phyloP scores from a whole-genome alignment of 306 rosid genomes.

The Canavalia gladiata region DNA sequence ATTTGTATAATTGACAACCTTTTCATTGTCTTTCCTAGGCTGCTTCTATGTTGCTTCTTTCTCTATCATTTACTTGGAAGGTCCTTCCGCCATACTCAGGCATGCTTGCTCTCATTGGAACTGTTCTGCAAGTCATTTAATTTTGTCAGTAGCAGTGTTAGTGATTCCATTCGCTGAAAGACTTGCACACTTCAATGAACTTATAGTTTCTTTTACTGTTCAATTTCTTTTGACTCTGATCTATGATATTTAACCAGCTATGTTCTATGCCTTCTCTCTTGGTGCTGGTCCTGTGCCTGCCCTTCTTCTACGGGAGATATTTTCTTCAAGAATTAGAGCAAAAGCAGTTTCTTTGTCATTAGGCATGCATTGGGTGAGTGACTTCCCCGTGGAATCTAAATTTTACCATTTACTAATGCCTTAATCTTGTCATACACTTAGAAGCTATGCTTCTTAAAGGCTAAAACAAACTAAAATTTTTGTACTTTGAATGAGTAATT shows the following conservation, averaged over 20 bases:
- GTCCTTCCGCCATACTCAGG: constrained; percentile 85
- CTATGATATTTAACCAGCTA: constrained; percentile 68
- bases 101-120: constrained; percentile 84
- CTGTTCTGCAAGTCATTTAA: constrained; percentile 82
- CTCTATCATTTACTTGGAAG: constrained; percentile 87
- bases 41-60: constrained; percentile 94
- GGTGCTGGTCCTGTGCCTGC: constrained; percentile 99
- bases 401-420: constrained; percentile 9
- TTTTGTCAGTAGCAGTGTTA: not conserved
- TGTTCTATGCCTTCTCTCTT: constrained; percentile 92
- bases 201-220: too few species aligned
- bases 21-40: constrained; percentile 66
- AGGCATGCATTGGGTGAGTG: constrained; percentile 98
- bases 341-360: constrained; percentile 93
- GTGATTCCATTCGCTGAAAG: constrained; percentile 1
- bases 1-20: constrained; percentile 22
- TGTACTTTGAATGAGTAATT: not conserved
- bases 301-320: constrained; percentile 96
- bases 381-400: constrained; percentile 18
- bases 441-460: constrained; percentile 23
- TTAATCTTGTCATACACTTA: constrained; percentile 8
- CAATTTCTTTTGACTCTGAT: constrained; percentile 42
- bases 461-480: constrained; percentile 2
- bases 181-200: too few species aligned
- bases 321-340: constrained; percentile 96